A percentile compares a stretch with the other conserved stretches of the same genome.
Evolutionary conservation across 2,329 filamentous ascomycete genomes (phyloP).

Genomic region (Penicillium sp.): DNA sequence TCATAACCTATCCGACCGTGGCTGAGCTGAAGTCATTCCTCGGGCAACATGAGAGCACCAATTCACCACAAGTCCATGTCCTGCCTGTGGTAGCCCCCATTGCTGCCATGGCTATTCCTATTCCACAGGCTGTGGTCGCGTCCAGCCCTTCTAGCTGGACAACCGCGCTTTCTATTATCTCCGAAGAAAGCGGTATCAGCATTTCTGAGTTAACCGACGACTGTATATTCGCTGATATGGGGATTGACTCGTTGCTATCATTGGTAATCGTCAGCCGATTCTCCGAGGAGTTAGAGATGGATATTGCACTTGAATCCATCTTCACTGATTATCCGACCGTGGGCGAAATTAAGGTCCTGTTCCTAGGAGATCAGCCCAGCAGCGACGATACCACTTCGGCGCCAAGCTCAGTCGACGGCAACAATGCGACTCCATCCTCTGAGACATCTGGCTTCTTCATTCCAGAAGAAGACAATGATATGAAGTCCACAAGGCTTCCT

Average conservation of each 20-base stretch:
- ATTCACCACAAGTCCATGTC: background rate
- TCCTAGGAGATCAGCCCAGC: background rate
- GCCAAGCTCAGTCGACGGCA: background rate
- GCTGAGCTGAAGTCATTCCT: background rate
- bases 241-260: background rate
- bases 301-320: background rate
- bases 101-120: background rate
- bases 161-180: background rate
- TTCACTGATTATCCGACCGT: background rate
- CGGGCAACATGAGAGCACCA: background rate
- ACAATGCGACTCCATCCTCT: background rate
- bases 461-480: background rate
- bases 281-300: background rate
- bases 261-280: background rate
- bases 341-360: background rate
- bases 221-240: background rate
- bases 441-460: background rate
- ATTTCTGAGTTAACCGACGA: background rate
- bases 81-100: background rate
- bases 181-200: background rate
- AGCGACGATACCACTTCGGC: background rate
- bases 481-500: background rate
- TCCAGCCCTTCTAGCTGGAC: background rate
- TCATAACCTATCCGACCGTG: slow-evolving; percentile 1
- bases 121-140: background rate